Percentiles rank a stretch among this genome's conserved stretches.
phyloP scores from a whole-genome alignment of 2,329 filamentous ascomycete genomes.

The Knufia petricola region DNA sequence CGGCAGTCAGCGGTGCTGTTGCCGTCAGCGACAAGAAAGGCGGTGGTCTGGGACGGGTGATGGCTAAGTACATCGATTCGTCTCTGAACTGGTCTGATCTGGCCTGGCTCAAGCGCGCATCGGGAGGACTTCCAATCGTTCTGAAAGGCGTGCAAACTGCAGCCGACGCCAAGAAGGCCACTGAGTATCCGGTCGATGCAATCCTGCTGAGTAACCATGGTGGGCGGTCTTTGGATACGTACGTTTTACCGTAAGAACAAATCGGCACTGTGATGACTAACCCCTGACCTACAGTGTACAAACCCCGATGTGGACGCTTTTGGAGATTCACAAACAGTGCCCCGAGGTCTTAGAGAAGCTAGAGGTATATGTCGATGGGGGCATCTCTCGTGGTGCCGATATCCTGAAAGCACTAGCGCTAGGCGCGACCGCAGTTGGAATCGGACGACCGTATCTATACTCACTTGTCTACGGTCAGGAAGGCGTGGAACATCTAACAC shows the following conservation, averaged over 20 bases:
- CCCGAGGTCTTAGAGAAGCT: slow-evolving; percentile 26
- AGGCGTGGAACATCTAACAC: slow-evolving; percentile 31
- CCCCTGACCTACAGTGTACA: too few species aligned
- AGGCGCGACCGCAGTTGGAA: slow-evolving; percentile 44
- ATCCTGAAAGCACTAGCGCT: slow-evolving; percentile 46
- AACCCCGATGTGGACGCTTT: too few species aligned
- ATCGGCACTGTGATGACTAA: too few species aligned
- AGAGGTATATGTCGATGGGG: slow-evolving; percentile 46
- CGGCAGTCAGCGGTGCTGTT: too few species aligned
- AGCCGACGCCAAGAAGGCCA: slow-evolving; percentile 44
- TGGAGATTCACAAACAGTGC: slow-evolving; percentile 48
- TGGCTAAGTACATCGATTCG: too few species aligned
- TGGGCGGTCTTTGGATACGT: slow-evolving; percentile 42
- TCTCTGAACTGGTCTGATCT: too few species aligned
- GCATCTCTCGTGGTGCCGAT: slow-evolving; percentile 44
- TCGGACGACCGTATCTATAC: slow-evolving; percentile 44
- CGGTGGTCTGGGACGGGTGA: too few species aligned
- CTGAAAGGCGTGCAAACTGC: slow-evolving; percentile 48
- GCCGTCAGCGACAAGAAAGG: too few species aligned
- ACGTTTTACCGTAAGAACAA: too few species aligned
- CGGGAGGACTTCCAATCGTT: slow-evolving; percentile 38
- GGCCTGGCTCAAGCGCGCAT: too few species aligned
- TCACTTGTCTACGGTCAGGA: slow-evolving; percentile 41
- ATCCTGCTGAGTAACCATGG: slow-evolving; percentile 51
- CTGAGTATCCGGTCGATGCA: slow-evolving; percentile 35